phyloP scores from a whole-genome alignment of 2,329 filamentous ascomycete genomes.

The Calonectria leucothoes region DNA sequence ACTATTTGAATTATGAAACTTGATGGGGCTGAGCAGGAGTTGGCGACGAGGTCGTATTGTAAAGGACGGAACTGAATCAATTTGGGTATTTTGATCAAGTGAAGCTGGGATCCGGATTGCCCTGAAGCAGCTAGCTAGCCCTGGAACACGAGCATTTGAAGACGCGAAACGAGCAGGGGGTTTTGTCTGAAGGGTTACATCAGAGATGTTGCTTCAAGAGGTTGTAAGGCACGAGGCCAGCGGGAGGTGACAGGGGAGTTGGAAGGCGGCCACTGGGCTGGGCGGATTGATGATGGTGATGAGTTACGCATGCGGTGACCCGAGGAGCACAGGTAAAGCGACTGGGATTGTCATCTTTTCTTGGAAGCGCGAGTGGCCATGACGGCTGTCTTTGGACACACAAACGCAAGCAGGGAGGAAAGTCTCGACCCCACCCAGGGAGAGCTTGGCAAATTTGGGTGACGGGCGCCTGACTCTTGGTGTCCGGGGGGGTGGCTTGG shows the following conservation, averaged over 20 bases:
- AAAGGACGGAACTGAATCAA: conserved; percentile 15
- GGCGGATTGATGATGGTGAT: neutral
- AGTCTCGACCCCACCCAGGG: conserved; percentile 18
- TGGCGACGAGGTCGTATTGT: neutral
- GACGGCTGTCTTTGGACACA: neutral
- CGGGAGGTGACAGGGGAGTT: neutral
- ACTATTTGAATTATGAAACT: neutral
- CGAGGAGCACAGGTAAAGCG: neutral
- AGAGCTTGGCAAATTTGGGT: conserved; percentile 25
- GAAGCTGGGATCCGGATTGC: conserved; percentile 19
- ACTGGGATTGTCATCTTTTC: neutral
- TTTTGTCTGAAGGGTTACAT: conserved; percentile 25
- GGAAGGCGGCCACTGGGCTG: conserved; percentile 5
- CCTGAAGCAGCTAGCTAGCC: conserved; percentile 21
- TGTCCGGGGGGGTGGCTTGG: conserved; percentile 3
- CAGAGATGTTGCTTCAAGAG: conserved; percentile 1
- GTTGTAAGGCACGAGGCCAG: conserved; percentile 8
- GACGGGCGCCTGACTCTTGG: conserved; percentile 23
- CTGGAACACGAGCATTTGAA: conserved; percentile 16
- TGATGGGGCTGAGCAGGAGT: conserved; percentile 6
- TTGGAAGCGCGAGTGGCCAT: neutral
- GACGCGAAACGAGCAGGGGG: conserved; percentile 21
- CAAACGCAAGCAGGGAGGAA: conserved; percentile 1
- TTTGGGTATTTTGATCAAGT: conserved; percentile 16
- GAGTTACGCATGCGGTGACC: conserved; percentile 12